A percentile compares a stretch with the other conserved stretches of the same genome.
Conservation (phyloP, 2,329 filamentous ascomycete genomes). For the Hysterium pulicare region DNA sequence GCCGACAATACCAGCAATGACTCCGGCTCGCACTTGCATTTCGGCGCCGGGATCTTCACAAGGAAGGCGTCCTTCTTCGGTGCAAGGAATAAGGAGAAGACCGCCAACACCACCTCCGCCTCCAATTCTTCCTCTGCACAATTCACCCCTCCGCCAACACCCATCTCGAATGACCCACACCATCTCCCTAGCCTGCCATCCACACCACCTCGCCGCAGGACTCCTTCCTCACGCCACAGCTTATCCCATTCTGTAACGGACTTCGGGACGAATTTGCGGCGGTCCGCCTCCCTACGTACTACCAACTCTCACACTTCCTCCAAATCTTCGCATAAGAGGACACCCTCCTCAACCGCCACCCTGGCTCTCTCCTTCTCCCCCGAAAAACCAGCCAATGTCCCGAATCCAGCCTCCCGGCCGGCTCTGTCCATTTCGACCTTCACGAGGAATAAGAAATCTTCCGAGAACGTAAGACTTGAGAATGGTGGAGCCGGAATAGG, state of each 20-base stretch:
- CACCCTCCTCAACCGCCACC: slow-evolving; percentile 30
- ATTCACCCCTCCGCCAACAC: slow-evolving; percentile 5
- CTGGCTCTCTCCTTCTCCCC: slow-evolving; percentile 35
- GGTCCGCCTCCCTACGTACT: slow-evolving; percentile 41
- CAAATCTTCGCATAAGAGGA: slow-evolving; percentile 32
- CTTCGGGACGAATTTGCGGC: slow-evolving; percentile 36
- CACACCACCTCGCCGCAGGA: slow-evolving; percentile 25
- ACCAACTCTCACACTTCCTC: slow-evolving; percentile 26
- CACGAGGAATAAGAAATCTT: slow-evolving; percentile 33
- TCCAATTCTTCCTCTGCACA: slow-evolving; percentile 9
- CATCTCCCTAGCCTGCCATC: slow-evolving; percentile 6
- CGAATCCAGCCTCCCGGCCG: slow-evolving; percentile 31
- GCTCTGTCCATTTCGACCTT: slow-evolving; percentile 39
- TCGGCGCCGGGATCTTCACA: slow-evolving; percentile 23
- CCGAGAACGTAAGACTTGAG: slow-evolving; percentile 27
- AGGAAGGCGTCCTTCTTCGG: slow-evolving; percentile 32
- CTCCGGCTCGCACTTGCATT: slow-evolving; percentile 2
- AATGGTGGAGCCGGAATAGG: slow-evolving; percentile 7
- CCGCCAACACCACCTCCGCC: slow-evolving; percentile 4
- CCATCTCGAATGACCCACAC: slow-evolving; percentile 2
- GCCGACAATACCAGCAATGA: background rate
- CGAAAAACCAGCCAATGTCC: slow-evolving; percentile 27
- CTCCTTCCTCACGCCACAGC: slow-evolving; percentile 25
- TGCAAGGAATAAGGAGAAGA: slow-evolving; percentile 13
- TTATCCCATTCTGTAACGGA: slow-evolving; percentile 36